Evolutionary conservation across 2,329 filamentous ascomycete genomes (phyloP).

Genomic region (Fusarium sp.): DNA sequence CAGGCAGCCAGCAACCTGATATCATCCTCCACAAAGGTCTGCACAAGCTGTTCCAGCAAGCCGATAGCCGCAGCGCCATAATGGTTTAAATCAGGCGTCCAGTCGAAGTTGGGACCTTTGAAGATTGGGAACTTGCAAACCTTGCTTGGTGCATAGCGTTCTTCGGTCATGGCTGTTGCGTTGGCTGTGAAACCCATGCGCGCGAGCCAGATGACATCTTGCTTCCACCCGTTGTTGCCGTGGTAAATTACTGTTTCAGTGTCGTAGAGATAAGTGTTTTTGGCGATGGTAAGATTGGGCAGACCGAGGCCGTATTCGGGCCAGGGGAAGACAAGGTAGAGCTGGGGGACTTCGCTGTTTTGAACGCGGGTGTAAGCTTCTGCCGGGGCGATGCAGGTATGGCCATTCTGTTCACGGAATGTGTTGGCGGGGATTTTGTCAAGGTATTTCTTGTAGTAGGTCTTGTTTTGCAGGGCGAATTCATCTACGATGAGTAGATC

Average conservation of each 20-base stretch:
- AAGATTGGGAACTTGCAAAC: slow-evolving; percentile 8
- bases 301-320: slow-evolving; percentile 7
- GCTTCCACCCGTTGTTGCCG: slow-evolving; percentile 12
- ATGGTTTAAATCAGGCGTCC: slow-evolving; percentile 6
- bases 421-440: background rate
- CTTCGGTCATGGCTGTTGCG: slow-evolving; percentile 1
- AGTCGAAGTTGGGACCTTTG: slow-evolving; percentile 11
- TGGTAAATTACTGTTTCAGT: background rate
- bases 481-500: slow-evolving; percentile 5
- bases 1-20: slow-evolving; percentile 7
- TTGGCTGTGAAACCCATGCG: slow-evolving; percentile 8
- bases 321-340: slow-evolving; percentile 7
- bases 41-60: slow-evolving; percentile 14
- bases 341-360: slow-evolving; percentile 10
- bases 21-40: slow-evolving; percentile 6
- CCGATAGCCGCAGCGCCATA: slow-evolving; percentile 13
- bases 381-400: slow-evolving; percentile 2
- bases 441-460: slow-evolving; percentile 4
- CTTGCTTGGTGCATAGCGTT: background rate
- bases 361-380: slow-evolving; percentile 18
- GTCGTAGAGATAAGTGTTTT: slow-evolving; percentile 10
- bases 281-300: slow-evolving; percentile 7
- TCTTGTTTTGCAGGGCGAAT: slow-evolving; percentile 5
- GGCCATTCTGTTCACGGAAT: slow-evolving; percentile 6
- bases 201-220: slow-evolving; percentile 15